These are phyloP conservation scores for Fusarium devonianum DNA, from an alignment of 2,329 filamentous ascomycete genomes.

Conservation along the genomic window DNA sequence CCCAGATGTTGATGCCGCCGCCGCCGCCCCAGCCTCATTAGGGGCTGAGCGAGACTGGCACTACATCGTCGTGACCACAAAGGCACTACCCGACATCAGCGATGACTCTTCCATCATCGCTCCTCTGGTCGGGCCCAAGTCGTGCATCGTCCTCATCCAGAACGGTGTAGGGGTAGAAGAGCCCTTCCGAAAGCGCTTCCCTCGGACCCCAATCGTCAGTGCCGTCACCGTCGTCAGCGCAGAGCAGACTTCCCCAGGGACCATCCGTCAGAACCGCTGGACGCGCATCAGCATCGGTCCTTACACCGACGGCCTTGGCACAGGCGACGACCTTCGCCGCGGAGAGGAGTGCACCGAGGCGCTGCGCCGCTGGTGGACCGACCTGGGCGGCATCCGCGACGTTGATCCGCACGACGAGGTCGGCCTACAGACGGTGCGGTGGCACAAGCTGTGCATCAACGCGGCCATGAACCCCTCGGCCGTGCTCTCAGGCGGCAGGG, in stretches of 20 bases:
- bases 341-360: constrained; percentile 54
- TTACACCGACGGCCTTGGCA: constrained; percentile 61
- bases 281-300: constrained; percentile 74
- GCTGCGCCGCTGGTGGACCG: constrained; percentile 62
- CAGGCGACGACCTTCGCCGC: constrained; percentile 44
- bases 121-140: constrained; percentile 61
- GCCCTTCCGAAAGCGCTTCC: constrained; percentile 69
- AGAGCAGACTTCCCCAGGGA: constrained; percentile 68
- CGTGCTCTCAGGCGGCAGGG: constrained; percentile 68
- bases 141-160: constrained; percentile 72
- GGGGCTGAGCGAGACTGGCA: constrained; percentile 51
- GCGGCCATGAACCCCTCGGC: constrained; percentile 77
- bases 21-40: constrained; percentile 23
- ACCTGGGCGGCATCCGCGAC: constrained; percentile 68
- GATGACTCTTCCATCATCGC: constrained; percentile 69
- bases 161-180: constrained; percentile 76
- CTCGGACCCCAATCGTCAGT: constrained; percentile 65
- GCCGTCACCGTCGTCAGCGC: constrained; percentile 75
- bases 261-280: constrained; percentile 75
- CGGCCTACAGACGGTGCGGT: constrained; percentile 73
- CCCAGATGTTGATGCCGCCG: constrained; percentile 65
- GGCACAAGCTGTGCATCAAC: constrained; percentile 82
- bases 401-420: constrained; percentile 69
- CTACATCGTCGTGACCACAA: constrained; percentile 74
- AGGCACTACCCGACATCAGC: constrained; percentile 70